phyloP scores from a whole-genome alignment of 352 stramenopile species.

The Pythium apleroticum region DNA sequence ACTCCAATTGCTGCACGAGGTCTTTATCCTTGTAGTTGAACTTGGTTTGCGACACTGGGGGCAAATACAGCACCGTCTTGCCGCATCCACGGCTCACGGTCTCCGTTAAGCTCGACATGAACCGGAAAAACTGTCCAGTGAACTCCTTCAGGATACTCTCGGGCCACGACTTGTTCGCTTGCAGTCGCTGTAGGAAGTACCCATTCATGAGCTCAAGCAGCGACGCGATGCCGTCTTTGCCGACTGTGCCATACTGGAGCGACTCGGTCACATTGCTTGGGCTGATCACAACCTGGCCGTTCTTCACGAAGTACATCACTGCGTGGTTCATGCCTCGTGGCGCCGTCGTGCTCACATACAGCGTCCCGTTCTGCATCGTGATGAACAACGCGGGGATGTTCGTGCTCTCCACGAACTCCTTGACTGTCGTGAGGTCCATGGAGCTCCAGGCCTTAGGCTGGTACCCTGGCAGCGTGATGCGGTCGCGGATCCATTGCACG shows the following conservation, averaged over 20 bases:
- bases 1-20: conserved; percentile 95
- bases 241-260: conserved; percentile 78
- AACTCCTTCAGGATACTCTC: conserved; percentile 95
- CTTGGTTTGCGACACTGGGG: conserved; percentile 76
- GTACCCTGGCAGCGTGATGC: conserved; percentile 72
- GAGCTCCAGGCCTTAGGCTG: conserved; percentile 71
- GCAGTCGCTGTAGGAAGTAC: conserved; percentile 79
- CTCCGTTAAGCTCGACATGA: conserved; percentile 95
- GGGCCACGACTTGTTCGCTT: conserved; percentile 84
- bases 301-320: conserved; percentile 91
- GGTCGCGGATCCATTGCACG: conserved; percentile 84
- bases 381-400: conserved; percentile 74
- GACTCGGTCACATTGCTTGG: conserved; percentile 53
- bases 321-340: conserved; percentile 40
- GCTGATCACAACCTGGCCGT: conserved; percentile 66
- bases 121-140: conserved; percentile 92
- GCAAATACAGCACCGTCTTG: conserved; percentile 94
- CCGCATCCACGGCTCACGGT: conserved; percentile 88
- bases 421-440: conserved; percentile 74
- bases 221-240: conserved; percentile 75
- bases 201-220: conserved; percentile 86
- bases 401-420: conserved; percentile 78
- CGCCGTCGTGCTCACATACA: conserved; percentile 57
- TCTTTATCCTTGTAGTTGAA: conserved; percentile 93
- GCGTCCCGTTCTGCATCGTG: conserved; percentile 41